A percentile compares a stretch with the other conserved stretches of the same genome.
These are phyloP conservation scores for Terfezia claveryi DNA, from an alignment of 495 filamentous ascomycete genomes.

Conservation along the genomic window DNA sequence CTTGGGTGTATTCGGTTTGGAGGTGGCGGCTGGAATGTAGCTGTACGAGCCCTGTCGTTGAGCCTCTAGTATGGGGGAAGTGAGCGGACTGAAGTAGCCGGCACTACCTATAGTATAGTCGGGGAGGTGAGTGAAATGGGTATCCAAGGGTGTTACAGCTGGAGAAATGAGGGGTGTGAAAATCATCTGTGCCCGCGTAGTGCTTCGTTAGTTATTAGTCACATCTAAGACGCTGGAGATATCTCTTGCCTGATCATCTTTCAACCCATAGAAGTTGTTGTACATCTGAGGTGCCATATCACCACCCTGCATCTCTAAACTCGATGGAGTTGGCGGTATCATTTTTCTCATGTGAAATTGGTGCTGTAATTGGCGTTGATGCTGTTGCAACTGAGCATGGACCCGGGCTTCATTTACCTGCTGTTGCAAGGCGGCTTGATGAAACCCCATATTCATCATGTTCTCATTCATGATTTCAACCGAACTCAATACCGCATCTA, in stretches of 20 bases:
- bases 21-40: constrained; percentile 8
- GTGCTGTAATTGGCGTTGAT: constrained; percentile 30
- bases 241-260: constrained; percentile 54
- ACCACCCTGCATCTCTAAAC: constrained; percentile 62
- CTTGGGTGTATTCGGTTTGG: constrained; percentile 3
- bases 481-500: neutral
- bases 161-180: constrained; percentile 92
- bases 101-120: constrained; percentile 70
- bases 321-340: constrained; percentile 84
- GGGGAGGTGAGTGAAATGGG: constrained; percentile 51
- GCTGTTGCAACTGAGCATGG: constrained; percentile 22
- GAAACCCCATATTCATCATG: constrained; percentile 29
- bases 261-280: constrained; percentile 49
- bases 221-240: neutral
- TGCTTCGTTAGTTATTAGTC: constrained; percentile 1
- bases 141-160: constrained; percentile 76
- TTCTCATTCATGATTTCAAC: constrained; percentile 4
- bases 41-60: constrained; percentile 9
- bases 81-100: constrained; percentile 70
- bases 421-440: constrained; percentile 31
- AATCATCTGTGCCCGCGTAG: constrained; percentile 35
- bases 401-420: constrained; percentile 24
- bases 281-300: constrained; percentile 42
- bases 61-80: constrained; percentile 57
- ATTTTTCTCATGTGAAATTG: constrained; percentile 33